Base-by-base conservation (phyloP, 2,329 filamentous ascomycete species). In the Trichoderma gracile region DNA sequence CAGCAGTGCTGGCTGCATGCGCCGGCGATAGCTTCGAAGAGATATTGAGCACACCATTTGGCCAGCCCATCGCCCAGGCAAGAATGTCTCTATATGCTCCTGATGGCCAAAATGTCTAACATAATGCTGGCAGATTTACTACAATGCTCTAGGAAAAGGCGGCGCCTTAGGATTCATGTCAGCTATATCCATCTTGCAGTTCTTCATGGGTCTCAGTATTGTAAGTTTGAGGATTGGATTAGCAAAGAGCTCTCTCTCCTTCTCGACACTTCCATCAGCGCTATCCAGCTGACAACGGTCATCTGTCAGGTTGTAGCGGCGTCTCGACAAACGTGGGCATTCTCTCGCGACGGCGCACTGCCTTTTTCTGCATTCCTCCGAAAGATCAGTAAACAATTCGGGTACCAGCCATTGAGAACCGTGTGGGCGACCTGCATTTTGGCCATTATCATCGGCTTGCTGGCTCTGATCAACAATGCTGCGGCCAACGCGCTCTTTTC, bases 131-230 rank as follows among this genome's bases (percentile, higher is more conserved):
- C 15, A 58, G 45, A 59, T 60, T n/a, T 60, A 60, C 5, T 43
- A 60, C 23, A 60, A 60, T 42, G 57, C 57, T 19, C 21, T 60
- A 5, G 57, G 57, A 6, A 60, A 60, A 21, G 6, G 14, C 8
- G 57, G 57, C 4, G 57, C 57, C 14, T n/a, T 60, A 15, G 57
- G 57, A 12, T 60, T 60, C 25, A 43, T 60, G 46, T 50, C 57
- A 15, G 46, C 57, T 12, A 50, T 60, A 4, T 50, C 57, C 1
- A 50, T 60, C 6, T 21, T 60, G 8, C 57, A 60, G 21, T 60
- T 42, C 15, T 60, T 50, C 12, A 60, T 60, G 57, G 57, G 57
- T 5, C 33, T 60, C 6, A 60, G 57, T 4, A 60, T 60, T 60
- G 46, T 60, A 60, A 2, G 57, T 60, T 60, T 30, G 15, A 27